Conservation (phyloP, 108 stramenopile species). For the Cyclotella choctawhatcheeana region DNA sequence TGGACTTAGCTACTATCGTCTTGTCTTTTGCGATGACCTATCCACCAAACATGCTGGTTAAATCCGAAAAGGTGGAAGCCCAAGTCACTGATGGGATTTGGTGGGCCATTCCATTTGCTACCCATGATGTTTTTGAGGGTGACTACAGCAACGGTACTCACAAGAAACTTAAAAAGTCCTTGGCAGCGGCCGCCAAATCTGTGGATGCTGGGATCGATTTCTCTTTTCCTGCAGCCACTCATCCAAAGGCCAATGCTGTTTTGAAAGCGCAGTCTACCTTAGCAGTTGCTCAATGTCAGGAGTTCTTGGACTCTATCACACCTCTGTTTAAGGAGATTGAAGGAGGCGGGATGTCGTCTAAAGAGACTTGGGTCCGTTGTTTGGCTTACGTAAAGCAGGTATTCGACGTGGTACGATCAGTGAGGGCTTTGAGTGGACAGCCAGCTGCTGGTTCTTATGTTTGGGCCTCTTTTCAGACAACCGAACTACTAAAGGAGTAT, state of each 20-base stretch:
- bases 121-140: background rate
- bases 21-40: slow-evolving; percentile 2
- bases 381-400: background rate
- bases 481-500: slow-evolving; percentile 5
- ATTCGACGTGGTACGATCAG: background rate
- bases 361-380: slow-evolving; percentile 4
- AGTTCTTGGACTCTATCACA: slow-evolving; percentile 1
- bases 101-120: background rate
- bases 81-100: background rate
- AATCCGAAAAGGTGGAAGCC: slow-evolving; percentile 2
- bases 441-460: background rate
- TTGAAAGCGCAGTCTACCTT: background rate
- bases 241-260: background rate
- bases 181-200: background rate
- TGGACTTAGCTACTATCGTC: background rate
- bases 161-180: background rate
- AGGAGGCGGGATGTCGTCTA: background rate
- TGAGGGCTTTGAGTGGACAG: background rate
- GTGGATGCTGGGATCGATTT: slow-evolving; percentile 1
- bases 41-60: background rate
- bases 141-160: slow-evolving; percentile 4
- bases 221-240: background rate
- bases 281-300: background rate
- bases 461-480: background rate
- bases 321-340: background rate